Evolutionary conservation across 1,139 yeast genomes (phyloP), one percentile per base, ranked within the genome.

Genomic region (Williopsis jadinii): DNA sequence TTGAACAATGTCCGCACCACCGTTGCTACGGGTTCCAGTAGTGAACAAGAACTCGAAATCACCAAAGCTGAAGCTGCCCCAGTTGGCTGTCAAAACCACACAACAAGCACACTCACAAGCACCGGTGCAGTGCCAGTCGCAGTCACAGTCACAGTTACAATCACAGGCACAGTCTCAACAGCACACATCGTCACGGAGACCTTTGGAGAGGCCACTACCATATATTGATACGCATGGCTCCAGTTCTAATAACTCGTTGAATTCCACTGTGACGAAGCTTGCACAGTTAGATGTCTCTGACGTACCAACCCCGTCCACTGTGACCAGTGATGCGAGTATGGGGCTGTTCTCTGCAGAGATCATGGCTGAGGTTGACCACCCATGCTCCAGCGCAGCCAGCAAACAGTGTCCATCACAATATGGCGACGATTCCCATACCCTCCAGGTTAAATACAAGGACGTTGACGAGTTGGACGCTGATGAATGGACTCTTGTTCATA

Each of bases 401-500:
- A 19, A 19, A 19, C 4, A 19, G 24, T 19, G 24, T 19, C 24
- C 6, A 19, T 19, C 24, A 19, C 24, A 19, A 19, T 19, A 19
- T 19, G 24, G 6, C 24, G 24, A 19, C 24, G 24, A 19, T 19
- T 19, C 24, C 24, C 24, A 19, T 19, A 19, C 24, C 6, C 24
- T 19, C 6, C 24, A 19, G 24, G 24, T 19, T 6, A 30, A 26
- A 5, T 19, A 37, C 27, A 58, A 62, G 40, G 75, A 71, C 45
- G 70, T 80, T 32, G 76, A 76, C 37, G 75, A 77, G 32, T 62
- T 90, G 41, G 80, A 81, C 28, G 90, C 85, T 36, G 80, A 77
- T 24, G 90, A 83, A 44, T 90, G 97, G 97, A 75, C 77, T 49
- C 54, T 62, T 11, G 68, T 82, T 4, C 84, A 85, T 28, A 70